Percentiles rank a stretch among this genome's conserved stretches.
These are phyloP conservation scores for Exophiala bonariae DNA, from an alignment of 2,329 filamentous ascomycete species.

Conservation along the genomic window DNA sequence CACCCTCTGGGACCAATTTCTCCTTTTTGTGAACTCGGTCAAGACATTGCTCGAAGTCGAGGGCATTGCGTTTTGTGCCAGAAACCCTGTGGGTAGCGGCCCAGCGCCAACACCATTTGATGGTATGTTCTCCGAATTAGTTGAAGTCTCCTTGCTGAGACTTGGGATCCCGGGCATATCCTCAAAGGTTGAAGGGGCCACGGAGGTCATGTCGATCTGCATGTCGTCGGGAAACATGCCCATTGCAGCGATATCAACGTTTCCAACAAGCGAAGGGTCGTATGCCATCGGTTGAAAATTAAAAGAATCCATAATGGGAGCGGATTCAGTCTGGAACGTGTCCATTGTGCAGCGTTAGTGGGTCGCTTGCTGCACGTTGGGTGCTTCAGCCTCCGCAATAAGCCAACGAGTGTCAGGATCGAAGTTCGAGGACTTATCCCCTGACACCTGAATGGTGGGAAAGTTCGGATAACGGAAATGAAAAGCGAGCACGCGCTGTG, in stretches of 20 bases:
- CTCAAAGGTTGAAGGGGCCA: slow-evolving; percentile 14
- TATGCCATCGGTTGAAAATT: slow-evolving; percentile 23
- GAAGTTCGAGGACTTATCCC: too few species aligned
- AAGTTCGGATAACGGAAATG: too few species aligned
- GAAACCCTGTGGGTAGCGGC: slow-evolving; percentile 57
- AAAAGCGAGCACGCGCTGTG: too few species aligned
- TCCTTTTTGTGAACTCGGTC: slow-evolving; percentile 65
- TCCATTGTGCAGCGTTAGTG: slow-evolving; percentile 15
- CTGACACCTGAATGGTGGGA: too few species aligned
- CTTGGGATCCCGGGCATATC: slow-evolving; percentile 10
- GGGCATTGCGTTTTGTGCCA: slow-evolving; percentile 41
- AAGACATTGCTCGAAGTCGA: slow-evolving; percentile 48
- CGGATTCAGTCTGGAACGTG: slow-evolving; percentile 14
- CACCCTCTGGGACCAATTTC: slow-evolving; percentile 84
- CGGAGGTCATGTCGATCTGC: slow-evolving; percentile 38
- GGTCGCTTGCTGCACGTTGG: slow-evolving; percentile 4
- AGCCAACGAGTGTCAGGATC: too few species aligned
- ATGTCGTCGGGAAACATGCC: slow-evolving; percentile 45
- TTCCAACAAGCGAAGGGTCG: slow-evolving; percentile 36
- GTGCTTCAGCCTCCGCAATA: too few species aligned
- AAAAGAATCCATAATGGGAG: slow-evolving; percentile 22
- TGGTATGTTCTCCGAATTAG: slow-evolving; percentile 19
- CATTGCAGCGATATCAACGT: slow-evolving; percentile 44
- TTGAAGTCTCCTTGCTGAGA: slow-evolving; percentile 19
- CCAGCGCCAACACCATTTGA: slow-evolving; percentile 53